Evolutionary conservation across 1,139 yeast genomes (phyloP), one percentile per base, ranked within the genome.

Genomic region (Blastobotrys apis): DNA sequence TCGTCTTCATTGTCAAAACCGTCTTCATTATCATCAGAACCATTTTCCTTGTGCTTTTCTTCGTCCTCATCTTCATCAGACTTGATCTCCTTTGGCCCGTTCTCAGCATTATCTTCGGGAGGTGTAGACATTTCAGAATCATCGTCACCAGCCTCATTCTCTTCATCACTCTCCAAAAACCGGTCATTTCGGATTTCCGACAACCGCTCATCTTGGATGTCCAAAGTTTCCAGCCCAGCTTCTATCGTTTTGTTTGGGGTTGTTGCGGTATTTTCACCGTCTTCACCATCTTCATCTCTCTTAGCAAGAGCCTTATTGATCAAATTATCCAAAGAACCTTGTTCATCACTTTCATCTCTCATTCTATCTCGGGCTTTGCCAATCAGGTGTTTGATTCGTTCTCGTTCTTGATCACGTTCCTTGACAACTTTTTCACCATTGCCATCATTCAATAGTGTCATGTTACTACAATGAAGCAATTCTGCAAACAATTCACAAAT

Each of bases 401-500:
- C 70, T 52, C 97, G 74, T 51, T 84, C 79, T 19, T 71, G 69
- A 59, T 88, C 95, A 45, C 98, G 75, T 57, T 82, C 84, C 38
- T 65, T 66, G 1, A 90, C 95, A 34, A 86, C 80, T 31, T 74
- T 79, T 58, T 78, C 94, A 10, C 97, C 97, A 52, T 78, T 77
- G 48, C 80, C 81, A 53, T 90, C 95, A 61, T 92, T 92, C 53
- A 92, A 73, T 37, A 92, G 70, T 0, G 92, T 94, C 98, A 94
- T 94, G 65, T 92, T 92, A 21, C 97, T 87, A 61, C 99, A 92
- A 66, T 92, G 99, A 47, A 92, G 74, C 42, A 92, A 73, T 63
- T 92, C 99, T 0, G 98, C 98, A 51, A 92, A 80, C 52, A 92
- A 73, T 67, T 94, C 98, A 63, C 97, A 92, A 41, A 92, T 84